Percentiles rank a stretch among this genome's conserved stretches.
These are phyloP conservation scores for Dactylellina leptospora DNA, from an alignment of 2,329 filamentous ascomycete genomes.

Conservation along the genomic window DNA sequence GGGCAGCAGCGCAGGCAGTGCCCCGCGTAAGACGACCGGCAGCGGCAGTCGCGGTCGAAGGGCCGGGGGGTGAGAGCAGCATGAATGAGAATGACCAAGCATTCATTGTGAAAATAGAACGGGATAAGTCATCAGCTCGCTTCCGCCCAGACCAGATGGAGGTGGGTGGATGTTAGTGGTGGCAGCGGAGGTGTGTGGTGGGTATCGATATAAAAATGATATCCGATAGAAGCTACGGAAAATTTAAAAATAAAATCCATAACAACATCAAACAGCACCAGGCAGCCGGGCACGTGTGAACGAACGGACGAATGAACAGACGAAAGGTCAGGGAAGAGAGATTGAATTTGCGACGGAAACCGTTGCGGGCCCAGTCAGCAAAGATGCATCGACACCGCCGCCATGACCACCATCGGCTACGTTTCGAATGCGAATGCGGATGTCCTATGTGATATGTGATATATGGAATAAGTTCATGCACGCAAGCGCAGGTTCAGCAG, in stretches of 20 bases:
- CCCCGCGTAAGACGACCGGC: constrained; percentile 50
- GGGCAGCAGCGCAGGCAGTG: constrained; percentile 30
- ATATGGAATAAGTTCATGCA: constrained; percentile 23
- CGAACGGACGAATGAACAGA: too few species aligned
- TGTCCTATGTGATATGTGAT: constrained; percentile 26
- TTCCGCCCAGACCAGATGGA: constrained; percentile 8
- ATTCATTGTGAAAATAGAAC: constrained; percentile 43
- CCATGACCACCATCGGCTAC: not conserved
- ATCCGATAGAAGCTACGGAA: not conserved
- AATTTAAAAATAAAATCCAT: too few species aligned
- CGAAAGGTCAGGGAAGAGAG: too few species aligned
- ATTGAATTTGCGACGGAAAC: constrained; percentile 31
- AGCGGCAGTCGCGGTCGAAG: constrained; percentile 22
- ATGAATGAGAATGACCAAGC: constrained; percentile 50
- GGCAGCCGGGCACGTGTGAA: too few species aligned
- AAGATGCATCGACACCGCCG: constrained; percentile 18
- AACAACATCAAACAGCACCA: too few species aligned
- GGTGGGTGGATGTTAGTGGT: not conserved
- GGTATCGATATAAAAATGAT: not conserved
- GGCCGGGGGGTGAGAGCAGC: constrained; percentile 14
- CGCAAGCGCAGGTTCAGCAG: not conserved
- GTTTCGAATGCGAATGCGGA: not conserved
- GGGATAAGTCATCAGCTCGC: constrained; percentile 46
- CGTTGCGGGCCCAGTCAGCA: constrained; percentile 31
- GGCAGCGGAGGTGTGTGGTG: not conserved